Evolutionary conservation across 2,329 filamentous ascomycete genomes (phyloP).

Genomic region (Purpureocillium lavendulum): DNA sequence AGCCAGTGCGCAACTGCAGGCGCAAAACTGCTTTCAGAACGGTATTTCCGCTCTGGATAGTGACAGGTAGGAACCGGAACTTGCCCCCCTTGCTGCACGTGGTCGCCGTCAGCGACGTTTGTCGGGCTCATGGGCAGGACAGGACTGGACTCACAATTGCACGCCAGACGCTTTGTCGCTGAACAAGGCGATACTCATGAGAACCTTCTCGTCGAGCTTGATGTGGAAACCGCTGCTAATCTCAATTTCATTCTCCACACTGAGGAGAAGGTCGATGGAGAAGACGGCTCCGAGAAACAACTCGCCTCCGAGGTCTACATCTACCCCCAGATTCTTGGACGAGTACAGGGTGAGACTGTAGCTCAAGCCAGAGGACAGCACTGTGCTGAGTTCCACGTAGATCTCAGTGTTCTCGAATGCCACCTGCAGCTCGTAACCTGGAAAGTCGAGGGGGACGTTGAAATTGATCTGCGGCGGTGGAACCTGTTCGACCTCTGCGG

Average conservation of each 20-base stretch:
- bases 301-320: constrained; percentile 25
- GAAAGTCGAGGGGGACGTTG: constrained; percentile 35
- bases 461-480: constrained; percentile 27
- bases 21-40: constrained; percentile 38
- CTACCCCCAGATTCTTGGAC: constrained; percentile 34
- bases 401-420: constrained; percentile 43
- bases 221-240: constrained; percentile 48
- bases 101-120: background rate
- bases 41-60: constrained; percentile 30
- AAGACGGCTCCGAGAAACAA: constrained; percentile 38
- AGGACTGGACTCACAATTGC: constrained; percentile 43
- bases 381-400: constrained; percentile 38
- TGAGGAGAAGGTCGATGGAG: constrained; percentile 42
- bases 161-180: constrained; percentile 37
- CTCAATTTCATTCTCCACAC: constrained; percentile 34
- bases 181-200: constrained; percentile 41
- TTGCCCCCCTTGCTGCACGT: constrained; percentile 37
- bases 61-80: constrained; percentile 50
- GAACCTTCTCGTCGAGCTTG: constrained; percentile 39
- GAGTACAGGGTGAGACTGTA: constrained; percentile 42
- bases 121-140: no score
- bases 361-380: constrained; percentile 28
- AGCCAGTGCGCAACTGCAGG: constrained; percentile 35
- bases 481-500: background rate
- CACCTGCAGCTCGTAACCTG: constrained; percentile 32